Conservation (phyloP, 495 filamentous ascomycete species). For the Evansstolkia leycettana region DNA sequence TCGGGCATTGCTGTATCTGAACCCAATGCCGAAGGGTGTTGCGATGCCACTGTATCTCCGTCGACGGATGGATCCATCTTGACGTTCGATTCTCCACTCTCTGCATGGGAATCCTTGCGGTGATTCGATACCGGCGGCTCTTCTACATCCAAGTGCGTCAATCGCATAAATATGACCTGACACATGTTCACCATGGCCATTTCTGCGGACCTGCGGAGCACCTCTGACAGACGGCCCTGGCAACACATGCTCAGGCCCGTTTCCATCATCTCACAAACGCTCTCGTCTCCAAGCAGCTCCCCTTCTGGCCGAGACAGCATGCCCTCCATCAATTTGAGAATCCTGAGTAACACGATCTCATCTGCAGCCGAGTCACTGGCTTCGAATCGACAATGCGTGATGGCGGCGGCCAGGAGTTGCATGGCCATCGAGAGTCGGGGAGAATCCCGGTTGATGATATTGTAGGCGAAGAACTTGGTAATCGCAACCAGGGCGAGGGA, state of each 20-base stretch:
- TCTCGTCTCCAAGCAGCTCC: slow-evolving; percentile 85
- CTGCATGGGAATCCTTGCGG: slow-evolving; percentile 43
- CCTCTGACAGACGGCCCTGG: slow-evolving; percentile 79
- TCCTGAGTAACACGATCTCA: slow-evolving; percentile 86
- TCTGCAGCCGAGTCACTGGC: slow-evolving; percentile 89
- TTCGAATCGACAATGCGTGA: slow-evolving; percentile 97
- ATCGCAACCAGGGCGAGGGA: slow-evolving; percentile 90
- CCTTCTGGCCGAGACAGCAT: slow-evolving; percentile 92
- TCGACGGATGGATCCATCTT: slow-evolving; percentile 88
- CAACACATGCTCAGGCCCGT: slow-evolving; percentile 96
- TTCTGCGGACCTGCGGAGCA: slow-evolving; percentile 82
- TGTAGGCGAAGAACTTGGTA: slow-evolving; percentile 94
- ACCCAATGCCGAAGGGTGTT: slow-evolving; percentile 31
- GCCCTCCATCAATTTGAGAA: slow-evolving; percentile 94
- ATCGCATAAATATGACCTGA: slow-evolving; percentile 86
- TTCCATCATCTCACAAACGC: slow-evolving; percentile 99
- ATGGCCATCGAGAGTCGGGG: slow-evolving; percentile 81
- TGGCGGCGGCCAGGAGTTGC: slow-evolving; percentile 87
- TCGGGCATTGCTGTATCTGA: slow-evolving; percentile 26
- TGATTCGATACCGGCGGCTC: slow-evolving; percentile 43
- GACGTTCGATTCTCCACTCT: slow-evolving; percentile 36
- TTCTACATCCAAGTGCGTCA: slow-evolving; percentile 76
- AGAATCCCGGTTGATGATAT: slow-evolving; percentile 70
- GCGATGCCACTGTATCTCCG: slow-evolving; percentile 45
- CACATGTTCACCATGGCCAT: slow-evolving; percentile 98